Evolutionary conservation across 371 early-diverging fungal genomes (phyloP).

Genomic region (Mucor plumbeus): DNA sequence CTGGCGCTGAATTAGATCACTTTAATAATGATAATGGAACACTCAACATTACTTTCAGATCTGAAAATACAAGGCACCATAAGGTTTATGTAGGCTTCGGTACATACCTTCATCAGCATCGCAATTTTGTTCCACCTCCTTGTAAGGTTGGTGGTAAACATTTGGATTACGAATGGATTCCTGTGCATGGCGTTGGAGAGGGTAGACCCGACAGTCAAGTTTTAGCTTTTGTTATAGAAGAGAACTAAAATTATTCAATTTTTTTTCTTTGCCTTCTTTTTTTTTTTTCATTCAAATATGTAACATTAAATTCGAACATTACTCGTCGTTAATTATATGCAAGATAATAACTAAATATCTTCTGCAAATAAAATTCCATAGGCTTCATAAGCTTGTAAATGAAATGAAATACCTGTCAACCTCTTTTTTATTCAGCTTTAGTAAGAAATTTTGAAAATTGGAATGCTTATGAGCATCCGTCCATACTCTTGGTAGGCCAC

Average conservation of each 20-base stretch:
- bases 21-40: conserved; percentile 7
- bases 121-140: conserved; percentile 16
- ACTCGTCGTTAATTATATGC: too few species aligned
- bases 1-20: conserved; percentile 44
- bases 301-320: too few species aligned
- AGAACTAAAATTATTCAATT: background rate
- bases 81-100: conserved; percentile 39
- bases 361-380: too few species aligned
- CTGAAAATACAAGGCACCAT: conserved; percentile 33
- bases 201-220: conserved; percentile 32
- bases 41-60: conserved; percentile 12
- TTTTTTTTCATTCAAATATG: too few species aligned
- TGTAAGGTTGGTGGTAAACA: conserved; percentile 34
- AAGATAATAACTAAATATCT: too few species aligned
- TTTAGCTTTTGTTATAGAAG: conserved; percentile 28
- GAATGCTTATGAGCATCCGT: too few species aligned
- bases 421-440: too few species aligned
- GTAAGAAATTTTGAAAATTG: too few species aligned
- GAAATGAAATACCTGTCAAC: too few species aligned
- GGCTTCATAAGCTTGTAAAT: too few species aligned
- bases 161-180: conserved; percentile 29
- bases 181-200: conserved; percentile 33
- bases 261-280: background rate
- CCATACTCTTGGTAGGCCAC: too few species aligned
- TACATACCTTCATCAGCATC: conserved; percentile 21